These are phyloP conservation scores for Arthromyces matolae DNA, from an alignment of 768 basidiomycete genomes.

Conservation along the genomic window DNA sequence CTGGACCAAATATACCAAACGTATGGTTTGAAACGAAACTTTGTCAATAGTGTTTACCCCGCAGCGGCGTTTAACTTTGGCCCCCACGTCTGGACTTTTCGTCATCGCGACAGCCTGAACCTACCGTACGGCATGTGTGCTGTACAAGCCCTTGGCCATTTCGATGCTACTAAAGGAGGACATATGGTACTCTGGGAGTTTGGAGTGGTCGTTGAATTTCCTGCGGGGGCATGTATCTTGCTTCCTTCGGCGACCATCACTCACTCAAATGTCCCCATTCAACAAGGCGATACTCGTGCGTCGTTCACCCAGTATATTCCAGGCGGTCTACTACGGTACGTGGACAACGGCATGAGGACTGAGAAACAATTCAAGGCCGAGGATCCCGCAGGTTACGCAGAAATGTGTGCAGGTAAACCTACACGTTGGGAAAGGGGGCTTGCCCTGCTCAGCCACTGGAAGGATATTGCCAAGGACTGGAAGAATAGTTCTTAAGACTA, in stretches of 20 bases:
- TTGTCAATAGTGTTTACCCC: not conserved
- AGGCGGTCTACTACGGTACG: conserved; percentile 25
- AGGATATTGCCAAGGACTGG: no score
- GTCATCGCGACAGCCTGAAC: conserved; percentile 29
- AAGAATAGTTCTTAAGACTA: no score
- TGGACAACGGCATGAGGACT: conserved; percentile 18
- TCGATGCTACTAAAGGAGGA: no score
- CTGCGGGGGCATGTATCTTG: conserved; percentile 22
- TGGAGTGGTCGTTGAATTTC: conserved; percentile 12
- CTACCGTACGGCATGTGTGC: conserved; percentile 28
- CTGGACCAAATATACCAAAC: not conserved
- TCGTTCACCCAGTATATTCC: conserved; percentile 28
- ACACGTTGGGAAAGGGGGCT: not conserved
- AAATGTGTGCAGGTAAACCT: not conserved
- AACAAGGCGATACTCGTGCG: conserved; percentile 12
- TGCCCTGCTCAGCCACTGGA: no score
- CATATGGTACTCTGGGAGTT: conserved; percentile 28
- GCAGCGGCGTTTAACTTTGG: conserved; percentile 29
- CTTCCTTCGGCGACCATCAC: conserved; percentile 25
- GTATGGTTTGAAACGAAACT: not conserved
- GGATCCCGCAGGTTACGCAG: not conserved
- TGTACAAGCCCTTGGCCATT: conserved; percentile 27
- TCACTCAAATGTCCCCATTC: conserved; percentile 24
- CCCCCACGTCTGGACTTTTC: conserved; percentile 2
- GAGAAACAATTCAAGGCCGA: not conserved